Conservation (phyloP, 352 stramenopile species). For the Pythium coloratum region DNA sequence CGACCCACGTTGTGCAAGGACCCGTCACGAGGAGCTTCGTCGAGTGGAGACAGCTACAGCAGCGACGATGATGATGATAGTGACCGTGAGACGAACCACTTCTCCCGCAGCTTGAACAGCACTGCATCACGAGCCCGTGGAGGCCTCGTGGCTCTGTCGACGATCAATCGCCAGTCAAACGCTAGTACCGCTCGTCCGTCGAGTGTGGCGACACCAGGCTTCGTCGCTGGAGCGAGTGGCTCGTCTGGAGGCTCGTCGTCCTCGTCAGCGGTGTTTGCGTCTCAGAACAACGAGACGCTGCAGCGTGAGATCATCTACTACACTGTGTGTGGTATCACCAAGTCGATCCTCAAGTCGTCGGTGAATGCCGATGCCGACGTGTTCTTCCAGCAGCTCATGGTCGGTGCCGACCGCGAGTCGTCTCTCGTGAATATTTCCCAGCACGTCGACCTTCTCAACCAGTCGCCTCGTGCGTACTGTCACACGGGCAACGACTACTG, state of each 20-base stretch:
- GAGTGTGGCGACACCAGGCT: not conserved
- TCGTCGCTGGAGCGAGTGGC: not conserved
- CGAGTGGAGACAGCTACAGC: conserved; percentile 11
- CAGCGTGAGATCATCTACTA: conserved; percentile 87
- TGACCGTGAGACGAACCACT: conserved; percentile 12
- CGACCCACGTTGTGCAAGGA: conserved; percentile 14
- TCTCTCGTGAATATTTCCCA: conserved; percentile 5
- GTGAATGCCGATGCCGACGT: conserved; percentile 33
- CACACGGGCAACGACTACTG: conserved; percentile 15
- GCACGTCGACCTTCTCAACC: conserved; percentile 29
- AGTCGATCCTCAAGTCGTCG: conserved; percentile 61
- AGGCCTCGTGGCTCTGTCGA: not conserved
- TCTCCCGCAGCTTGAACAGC: not conserved
- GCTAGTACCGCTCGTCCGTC: conserved; percentile 11
- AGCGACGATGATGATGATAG: conserved; percentile 14
- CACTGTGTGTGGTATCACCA: conserved; percentile 77
- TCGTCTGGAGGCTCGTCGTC: not conserved
- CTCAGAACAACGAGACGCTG: conserved; percentile 72
- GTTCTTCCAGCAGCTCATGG: conserved; percentile 45
- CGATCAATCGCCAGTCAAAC: not conserved
- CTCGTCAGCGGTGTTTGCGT: conserved; percentile 31
- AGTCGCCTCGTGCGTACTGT: conserved; percentile 56
- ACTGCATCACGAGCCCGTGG: not conserved
- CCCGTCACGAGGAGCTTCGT: not conserved
- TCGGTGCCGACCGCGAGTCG: conserved; percentile 56